phyloP scores from a whole-genome alignment of 2,329 filamentous ascomycete genomes.

The Neonectria magnoliae region DNA sequence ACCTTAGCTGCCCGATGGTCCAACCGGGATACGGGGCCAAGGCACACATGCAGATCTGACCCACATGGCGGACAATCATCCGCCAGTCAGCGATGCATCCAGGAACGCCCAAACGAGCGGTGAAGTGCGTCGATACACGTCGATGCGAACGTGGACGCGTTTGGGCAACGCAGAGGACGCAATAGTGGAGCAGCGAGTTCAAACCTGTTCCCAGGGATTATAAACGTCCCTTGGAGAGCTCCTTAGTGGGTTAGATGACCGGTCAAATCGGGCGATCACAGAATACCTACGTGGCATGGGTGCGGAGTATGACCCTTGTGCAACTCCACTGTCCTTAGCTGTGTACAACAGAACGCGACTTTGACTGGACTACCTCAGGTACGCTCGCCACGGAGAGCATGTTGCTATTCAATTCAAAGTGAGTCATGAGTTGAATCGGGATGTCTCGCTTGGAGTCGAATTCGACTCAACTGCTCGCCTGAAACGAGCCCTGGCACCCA shows the following conservation, averaged over 20 bases:
- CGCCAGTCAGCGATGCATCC: neutral
- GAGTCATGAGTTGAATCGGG: no score
- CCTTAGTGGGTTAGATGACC: neutral
- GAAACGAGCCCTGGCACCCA: no score
- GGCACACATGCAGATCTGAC: conserved; percentile 20
- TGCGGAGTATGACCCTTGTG: no score
- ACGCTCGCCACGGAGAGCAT: no score
- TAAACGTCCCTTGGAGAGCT: neutral
- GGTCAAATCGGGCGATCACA: neutral
- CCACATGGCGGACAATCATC: neutral
- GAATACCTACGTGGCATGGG: neutral
- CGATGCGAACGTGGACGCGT: neutral
- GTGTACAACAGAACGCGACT: neutral
- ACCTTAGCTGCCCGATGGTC: conserved; percentile 18
- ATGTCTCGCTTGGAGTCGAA: no score
- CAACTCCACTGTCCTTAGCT: neutral
- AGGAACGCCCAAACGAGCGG: neutral
- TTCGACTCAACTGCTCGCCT: no score
- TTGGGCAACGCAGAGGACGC: no score
- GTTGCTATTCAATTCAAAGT: no score
- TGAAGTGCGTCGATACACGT: neutral
- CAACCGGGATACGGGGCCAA: conserved; percentile 17
- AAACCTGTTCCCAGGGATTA: neutral
- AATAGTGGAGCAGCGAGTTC: no score
- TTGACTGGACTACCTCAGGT: no score